Evolutionary conservation across 441 rosid genomes (phyloP).

Genomic region (Monsonia emarginata): DNA sequence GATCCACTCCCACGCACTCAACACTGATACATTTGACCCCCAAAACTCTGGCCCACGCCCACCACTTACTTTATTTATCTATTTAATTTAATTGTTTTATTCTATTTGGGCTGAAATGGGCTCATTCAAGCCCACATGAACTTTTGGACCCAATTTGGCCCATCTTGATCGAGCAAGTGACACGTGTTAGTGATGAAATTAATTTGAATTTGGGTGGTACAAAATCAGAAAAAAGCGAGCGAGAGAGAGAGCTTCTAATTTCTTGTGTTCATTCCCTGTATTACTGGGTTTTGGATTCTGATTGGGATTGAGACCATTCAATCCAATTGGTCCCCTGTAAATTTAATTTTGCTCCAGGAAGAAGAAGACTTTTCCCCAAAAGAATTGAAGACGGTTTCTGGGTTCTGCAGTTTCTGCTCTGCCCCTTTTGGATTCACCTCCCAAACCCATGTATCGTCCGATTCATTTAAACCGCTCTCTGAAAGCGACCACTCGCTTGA

Average conservation of each 20-base stretch:
- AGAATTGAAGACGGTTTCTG: slow-evolving; percentile 3
- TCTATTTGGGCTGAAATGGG: no score
- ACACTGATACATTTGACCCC: no score
- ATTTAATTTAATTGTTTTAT: no score
- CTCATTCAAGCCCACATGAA: no score
- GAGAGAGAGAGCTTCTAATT: no score
- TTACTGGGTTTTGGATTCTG: not conserved
- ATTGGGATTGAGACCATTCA: not conserved
- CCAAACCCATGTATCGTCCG: slow-evolving; percentile 3
- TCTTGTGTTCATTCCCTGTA: not conserved
- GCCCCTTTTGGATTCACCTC: not conserved
- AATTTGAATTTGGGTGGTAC: not conserved
- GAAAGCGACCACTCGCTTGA: slow-evolving; percentile 20
- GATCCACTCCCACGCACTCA: no score
- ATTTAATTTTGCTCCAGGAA: not conserved
- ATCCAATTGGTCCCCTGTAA: not conserved
- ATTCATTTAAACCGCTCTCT: not conserved
- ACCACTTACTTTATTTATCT: no score
- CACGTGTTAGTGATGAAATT: no score
- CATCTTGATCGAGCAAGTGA: no score
- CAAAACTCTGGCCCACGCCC: no score
- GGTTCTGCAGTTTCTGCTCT: slow-evolving; percentile 4
- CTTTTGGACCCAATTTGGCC: no score
- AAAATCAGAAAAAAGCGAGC: not conserved
- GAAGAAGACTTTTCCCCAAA: not conserved